Conservation (phyloP, 2,329 filamentous ascomycete genomes). For the Colletotrichum filicis region DNA sequence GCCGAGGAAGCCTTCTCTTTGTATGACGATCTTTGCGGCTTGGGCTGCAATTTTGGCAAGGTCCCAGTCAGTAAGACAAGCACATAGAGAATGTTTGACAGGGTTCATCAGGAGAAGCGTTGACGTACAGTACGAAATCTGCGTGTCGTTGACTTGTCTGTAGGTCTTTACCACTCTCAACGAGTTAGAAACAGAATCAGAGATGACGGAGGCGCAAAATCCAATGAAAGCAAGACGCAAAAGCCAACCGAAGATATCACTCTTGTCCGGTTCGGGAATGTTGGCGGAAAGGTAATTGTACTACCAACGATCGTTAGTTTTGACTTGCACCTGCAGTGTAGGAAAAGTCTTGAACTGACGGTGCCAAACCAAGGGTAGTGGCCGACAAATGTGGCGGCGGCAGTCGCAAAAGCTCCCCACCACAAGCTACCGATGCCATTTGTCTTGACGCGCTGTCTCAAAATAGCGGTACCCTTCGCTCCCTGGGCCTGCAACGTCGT, state of each 20-base stretch:
- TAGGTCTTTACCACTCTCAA: constrained; percentile 60
- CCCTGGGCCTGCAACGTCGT: constrained; percentile 61
- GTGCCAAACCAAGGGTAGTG: constrained; percentile 63
- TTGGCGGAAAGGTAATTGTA: constrained; percentile 55
- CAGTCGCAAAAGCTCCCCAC: constrained; percentile 61
- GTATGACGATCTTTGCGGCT: constrained; percentile 52
- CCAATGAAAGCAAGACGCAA: constrained; percentile 55
- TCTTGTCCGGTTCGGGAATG: constrained; percentile 52
- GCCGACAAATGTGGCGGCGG: constrained; percentile 59
- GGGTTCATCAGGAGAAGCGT: neutral
- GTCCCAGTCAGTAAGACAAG: neutral
- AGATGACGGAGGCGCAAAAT: constrained; percentile 57
- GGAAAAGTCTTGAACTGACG: constrained; percentile 39
- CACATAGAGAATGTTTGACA: too few relatives aligned
- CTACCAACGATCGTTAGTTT: constrained; percentile 38
- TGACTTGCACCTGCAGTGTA: neutral
- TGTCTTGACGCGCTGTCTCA: constrained; percentile 55
- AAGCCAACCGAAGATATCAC: constrained; percentile 53
- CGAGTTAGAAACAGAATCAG: constrained; percentile 59
- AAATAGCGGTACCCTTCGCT: constrained; percentile 51
- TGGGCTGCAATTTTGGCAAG: constrained; percentile 44
- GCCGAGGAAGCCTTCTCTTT: constrained; percentile 53
- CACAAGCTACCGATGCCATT: constrained; percentile 58
- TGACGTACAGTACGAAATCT: constrained; percentile 55
- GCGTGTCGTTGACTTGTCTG: constrained; percentile 59